Evolutionary conservation across 306 rosid genomes (phyloP), one percentile per base, ranked within the genome.

Genomic region (Acmispon strigosus): DNA sequence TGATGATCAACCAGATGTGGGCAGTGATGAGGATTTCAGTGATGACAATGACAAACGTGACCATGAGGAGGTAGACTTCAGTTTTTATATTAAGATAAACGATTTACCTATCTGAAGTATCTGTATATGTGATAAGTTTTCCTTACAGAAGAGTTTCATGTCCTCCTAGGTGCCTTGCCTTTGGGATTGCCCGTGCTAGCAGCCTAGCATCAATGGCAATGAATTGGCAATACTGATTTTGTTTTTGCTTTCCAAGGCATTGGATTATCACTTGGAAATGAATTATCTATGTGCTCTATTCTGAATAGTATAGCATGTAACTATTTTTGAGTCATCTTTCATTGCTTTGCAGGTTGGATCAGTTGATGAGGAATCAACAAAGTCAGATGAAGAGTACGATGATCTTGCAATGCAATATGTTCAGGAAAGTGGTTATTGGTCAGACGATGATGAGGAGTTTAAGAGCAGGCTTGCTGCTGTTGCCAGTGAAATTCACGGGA

Each of bases 351-450:
- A 93, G 98, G 73, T 85, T 19, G 98, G 98, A 24, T 93, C 98
- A 2, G 96, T 93, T 37, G 98, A 93, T 29, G 98, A 93, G 82
- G 96, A 90, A 80, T 93, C 98, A 18, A 88, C 97, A 8, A 87
- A 93, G 70, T 88, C 98, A 1, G 98, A 93, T 44, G 98, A 93
- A 68, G 97, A 93, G 87, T 93, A 93, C 36, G 97, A 93, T 10
- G 98, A 93, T 78, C 86, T 93, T 56, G 96, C 96, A 63, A 87
- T 90, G 96, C 87, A 76, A 81, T 94, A 90, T 20, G 17, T 74
- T 52, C 63, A 55, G 57, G 90, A 82, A 17, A 81, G 78, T 49
- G 90, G 95, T 32, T 89, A 80, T 70, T 81, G 81, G 87, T 70
- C 87, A 1, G 97, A 78, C 0, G 80, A 76, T 22, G 81, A 86